A percentile compares a stretch with the other conserved stretches of the same genome.
Conservation (phyloP, 2,329 filamentous ascomycete species). For the Bimuria novae-zelandiae region DNA sequence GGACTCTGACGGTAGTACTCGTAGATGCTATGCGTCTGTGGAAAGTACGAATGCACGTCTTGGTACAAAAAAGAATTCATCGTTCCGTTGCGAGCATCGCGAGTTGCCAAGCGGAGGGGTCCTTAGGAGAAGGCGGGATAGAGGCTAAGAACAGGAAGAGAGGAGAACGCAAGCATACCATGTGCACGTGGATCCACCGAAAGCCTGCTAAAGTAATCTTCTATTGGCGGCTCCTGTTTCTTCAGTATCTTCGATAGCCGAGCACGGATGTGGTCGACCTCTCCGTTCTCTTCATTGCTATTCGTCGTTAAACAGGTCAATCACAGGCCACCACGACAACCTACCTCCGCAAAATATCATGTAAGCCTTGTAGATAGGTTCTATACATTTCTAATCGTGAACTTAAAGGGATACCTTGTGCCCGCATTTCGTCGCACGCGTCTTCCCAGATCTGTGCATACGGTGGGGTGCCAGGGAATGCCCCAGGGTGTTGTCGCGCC, state of each 20-base stretch:
- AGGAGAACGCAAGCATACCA: conserved; percentile 20
- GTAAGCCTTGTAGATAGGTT: conserved; percentile 53
- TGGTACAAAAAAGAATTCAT: conserved; percentile 5
- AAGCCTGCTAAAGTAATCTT: conserved; percentile 39
- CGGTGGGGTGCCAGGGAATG: conserved; percentile 45
- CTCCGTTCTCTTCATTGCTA: conserved; percentile 37
- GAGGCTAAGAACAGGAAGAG: conserved; percentile 2
- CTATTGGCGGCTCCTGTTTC: conserved; percentile 43
- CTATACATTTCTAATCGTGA: conserved; percentile 57
- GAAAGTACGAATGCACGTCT: conserved; percentile 6
- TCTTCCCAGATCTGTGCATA: conserved; percentile 59
- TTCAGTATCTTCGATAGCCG: conserved; percentile 39
- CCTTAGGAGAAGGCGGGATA: background rate
- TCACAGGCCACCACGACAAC: conserved; percentile 14
- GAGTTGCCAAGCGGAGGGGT: conserved; percentile 1
- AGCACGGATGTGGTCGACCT: conserved; percentile 31
- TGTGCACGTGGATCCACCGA: conserved; percentile 28
- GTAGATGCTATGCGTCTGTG: conserved; percentile 4
- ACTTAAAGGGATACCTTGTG: conserved; percentile 53
- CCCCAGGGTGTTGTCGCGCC: conserved; percentile 34
- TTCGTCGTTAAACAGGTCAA: conserved; percentile 18
- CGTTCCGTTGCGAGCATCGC: conserved; percentile 1
- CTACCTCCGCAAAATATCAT: conserved; percentile 54
- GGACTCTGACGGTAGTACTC: conserved; percentile 8
- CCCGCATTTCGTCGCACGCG: conserved; percentile 52